Evolutionary conservation across 306 rosid genomes (phyloP).

Genomic region (Cucurbita ficifolia): DNA sequence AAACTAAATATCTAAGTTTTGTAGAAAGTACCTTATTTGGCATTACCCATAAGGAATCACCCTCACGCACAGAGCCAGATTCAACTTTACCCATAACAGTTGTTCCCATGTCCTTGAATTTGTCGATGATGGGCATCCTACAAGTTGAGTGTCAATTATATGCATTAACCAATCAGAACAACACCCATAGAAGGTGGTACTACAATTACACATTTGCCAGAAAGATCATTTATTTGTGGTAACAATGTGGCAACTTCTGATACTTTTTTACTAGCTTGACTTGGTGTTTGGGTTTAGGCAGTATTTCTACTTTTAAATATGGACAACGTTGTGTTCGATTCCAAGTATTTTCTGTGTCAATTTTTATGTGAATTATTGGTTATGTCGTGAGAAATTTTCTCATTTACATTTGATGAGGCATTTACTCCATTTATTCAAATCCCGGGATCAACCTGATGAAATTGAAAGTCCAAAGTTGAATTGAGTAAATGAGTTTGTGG

Average conservation of each 20-base stretch:
- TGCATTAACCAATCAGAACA: background rate
- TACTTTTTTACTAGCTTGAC: background rate
- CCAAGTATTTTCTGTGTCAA: background rate
- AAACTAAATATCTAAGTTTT: background rate
- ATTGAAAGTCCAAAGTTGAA: background rate
- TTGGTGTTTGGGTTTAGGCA: background rate
- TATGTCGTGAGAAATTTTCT: background rate
- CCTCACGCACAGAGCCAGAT: constrained; percentile 71
- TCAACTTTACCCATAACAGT: constrained; percentile 95
- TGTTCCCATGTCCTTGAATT: constrained; percentile 95
- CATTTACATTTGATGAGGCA: background rate
- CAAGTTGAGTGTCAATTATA: constrained; percentile 12
- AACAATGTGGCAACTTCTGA: background rate
- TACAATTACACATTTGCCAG: background rate
- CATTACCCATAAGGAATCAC: constrained; percentile 71
- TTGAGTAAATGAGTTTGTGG: background rate
- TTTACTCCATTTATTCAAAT: background rate
- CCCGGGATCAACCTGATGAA: background rate
- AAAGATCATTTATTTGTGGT: background rate
- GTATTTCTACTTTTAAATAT: background rate
- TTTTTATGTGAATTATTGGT: background rate
- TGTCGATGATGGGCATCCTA: constrained; percentile 91
- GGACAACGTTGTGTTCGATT: background rate
- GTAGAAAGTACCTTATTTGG: constrained; percentile 67
- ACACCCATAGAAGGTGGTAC: background rate